Evolutionary conservation across 129 eudicot genomes (phyloP), one percentile per base, ranked within the genome.

Genomic region (Oenanthe sinensis): DNA sequence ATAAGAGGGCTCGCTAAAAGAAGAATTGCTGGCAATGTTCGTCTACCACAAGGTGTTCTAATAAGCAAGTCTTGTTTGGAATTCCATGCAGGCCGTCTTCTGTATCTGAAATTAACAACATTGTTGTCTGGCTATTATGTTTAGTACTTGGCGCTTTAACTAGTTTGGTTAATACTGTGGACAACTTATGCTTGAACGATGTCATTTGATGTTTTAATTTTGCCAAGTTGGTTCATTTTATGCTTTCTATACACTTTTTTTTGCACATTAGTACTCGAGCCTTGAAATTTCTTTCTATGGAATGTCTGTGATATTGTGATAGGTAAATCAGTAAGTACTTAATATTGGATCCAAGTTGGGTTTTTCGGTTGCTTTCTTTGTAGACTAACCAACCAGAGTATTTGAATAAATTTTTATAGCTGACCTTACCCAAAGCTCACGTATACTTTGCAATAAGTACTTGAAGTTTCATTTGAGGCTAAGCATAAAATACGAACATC

Each of bases 21-120:
- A 65, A 79, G 72, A 70, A 77, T 83, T 72, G 55, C 68, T 60
- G 86, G 40, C 71, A 73, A 63, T 80, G 85, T 68, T 67, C 44
- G n/a, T 81, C 74, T 63, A 76, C 84, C 58, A 46, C 75, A 55
- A 17, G 15, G 26, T 43, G 48, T 81, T 45, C 13, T 60, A 45
- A 33, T 37, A 39, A 65, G 17, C 46, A 75, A 33, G 79, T 39
- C 44, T 28, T 28, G 24, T 65, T 45, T 63, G 45, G 78, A 62
- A 42, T 6, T 16, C 33, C 67, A 47, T 65, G 72, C 72, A 30
- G 72, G 11, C 46, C 28, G 36, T 58, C 43, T 80, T 33, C n/a
- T 52, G 75, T 81, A 68, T 46, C 81, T 16, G 44, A 46, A 65
- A 78, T 47, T 26, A 63, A 1, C 19, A 30, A 37, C 36, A 60